A percentile compares a stretch with the other conserved stretches of the same genome.
Conservation (phyloP, 495 filamentous ascomycete genomes). For the Daldinia childiae region DNA sequence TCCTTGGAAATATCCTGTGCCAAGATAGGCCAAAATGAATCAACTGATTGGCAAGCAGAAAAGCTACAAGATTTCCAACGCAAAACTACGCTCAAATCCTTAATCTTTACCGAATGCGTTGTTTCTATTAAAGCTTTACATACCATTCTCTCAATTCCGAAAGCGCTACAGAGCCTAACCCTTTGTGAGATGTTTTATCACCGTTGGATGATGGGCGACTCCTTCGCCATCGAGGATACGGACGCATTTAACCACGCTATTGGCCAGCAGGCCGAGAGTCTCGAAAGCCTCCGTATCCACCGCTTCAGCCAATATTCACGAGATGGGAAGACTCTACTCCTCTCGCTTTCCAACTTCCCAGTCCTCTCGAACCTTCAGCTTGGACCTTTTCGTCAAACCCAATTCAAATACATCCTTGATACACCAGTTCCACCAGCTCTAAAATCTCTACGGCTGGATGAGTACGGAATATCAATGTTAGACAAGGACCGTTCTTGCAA, state of each 20-base stretch:
- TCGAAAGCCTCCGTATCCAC: constrained; percentile 16
- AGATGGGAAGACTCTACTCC: neutral
- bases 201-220: neutral
- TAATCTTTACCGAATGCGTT: constrained; percentile 19
- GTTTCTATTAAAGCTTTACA: constrained; percentile 18
- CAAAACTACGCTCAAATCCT: constrained; percentile 21
- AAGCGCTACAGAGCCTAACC: constrained; percentile 1
- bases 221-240: constrained; percentile 12
- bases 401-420: constrained; percentile 1
- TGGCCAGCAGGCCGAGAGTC: constrained; percentile 20
- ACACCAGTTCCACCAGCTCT: constrained; percentile 17
- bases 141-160: constrained; percentile 22
- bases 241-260: constrained; percentile 25
- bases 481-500: neutral
- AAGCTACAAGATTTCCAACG: constrained; percentile 1
- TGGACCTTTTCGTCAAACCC: constrained; percentile 9
- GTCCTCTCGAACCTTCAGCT: constrained; percentile 28
- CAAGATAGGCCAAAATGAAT: constrained; percentile 2
- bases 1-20: constrained; percentile 33
- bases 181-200: constrained; percentile 20
- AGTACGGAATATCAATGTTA: neutral
- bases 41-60: neutral
- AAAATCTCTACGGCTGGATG: constrained; percentile 9
- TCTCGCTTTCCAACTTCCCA: constrained; percentile 29
- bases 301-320: neutral